Conservation (phyloP, 2,329 filamentous ascomycete genomes). For the Diplodia mutila region DNA sequence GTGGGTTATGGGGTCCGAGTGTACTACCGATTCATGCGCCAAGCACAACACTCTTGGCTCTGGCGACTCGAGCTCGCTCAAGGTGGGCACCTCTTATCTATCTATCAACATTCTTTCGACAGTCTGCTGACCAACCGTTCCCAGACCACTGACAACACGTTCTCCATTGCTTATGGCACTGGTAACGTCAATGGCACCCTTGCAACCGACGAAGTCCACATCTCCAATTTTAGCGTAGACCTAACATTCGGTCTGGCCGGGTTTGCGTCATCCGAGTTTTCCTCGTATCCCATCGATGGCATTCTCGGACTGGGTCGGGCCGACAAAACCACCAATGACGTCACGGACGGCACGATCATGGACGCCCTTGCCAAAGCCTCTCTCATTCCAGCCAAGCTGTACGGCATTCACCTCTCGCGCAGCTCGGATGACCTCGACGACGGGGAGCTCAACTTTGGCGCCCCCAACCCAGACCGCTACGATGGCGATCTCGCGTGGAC, state of each 20-base stretch:
- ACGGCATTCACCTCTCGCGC: conserved; percentile 72
- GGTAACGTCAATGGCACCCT: conserved; percentile 71
- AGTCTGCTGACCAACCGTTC: not conserved
- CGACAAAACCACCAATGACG: conserved; percentile 47
- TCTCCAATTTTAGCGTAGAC: conserved; percentile 67
- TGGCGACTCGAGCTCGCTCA: conserved; percentile 66
- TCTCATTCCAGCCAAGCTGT: conserved; percentile 66
- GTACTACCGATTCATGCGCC: conserved; percentile 67
- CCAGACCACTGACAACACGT: conserved; percentile 56
- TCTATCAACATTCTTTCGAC: not conserved
- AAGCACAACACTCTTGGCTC: conserved; percentile 72
- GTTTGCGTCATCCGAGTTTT: conserved; percentile 73
- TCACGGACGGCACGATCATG: conserved; percentile 66
- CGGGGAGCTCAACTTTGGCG: conserved; percentile 79
- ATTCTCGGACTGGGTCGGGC: conserved; percentile 78
- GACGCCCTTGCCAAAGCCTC: conserved; percentile 62
- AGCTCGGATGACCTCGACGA: conserved; percentile 66
- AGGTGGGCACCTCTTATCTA: conserved; percentile 32
- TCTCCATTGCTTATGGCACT: conserved; percentile 75
- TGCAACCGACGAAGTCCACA: conserved; percentile 66
- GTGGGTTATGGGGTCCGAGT: conserved; percentile 80
- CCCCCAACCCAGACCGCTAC: conserved; percentile 67
- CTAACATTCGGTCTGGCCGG: conserved; percentile 75
- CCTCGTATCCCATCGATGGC: conserved; percentile 81
- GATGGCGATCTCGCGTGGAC: conserved; percentile 71